Evolutionary conservation across 2,329 filamentous ascomycete species (phyloP), one percentile per base, ranked within the genome.

Genomic region (Scytalidium sp.): DNA sequence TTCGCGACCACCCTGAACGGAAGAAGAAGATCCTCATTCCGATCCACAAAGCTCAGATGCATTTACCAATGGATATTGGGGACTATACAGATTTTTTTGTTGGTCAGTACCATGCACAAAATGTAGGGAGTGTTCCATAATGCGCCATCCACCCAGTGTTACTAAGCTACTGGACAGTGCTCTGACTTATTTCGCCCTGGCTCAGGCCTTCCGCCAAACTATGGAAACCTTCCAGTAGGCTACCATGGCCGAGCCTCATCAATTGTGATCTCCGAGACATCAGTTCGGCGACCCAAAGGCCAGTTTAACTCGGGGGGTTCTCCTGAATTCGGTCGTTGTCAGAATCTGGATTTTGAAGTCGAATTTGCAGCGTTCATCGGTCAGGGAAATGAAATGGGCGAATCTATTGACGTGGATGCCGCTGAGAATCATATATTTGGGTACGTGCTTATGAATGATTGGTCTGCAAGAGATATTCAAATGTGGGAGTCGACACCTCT

Each of bases 381-480:
- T 65, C 80, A 71, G 43, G 72, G 76, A 1, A 91, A 88, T 60
- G 67, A 75, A 1, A 73, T 90, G 61, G 88, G 88, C 6, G 70
- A 78, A 47, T 78, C 83, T 0, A 75, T 94, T 17, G 68, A 74
- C 1, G 78, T 92, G 19, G 71, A 85, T 13, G 47, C 58, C 41
- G 89, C 89, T 0, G 82, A 85, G 47, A 79, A 88, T 17, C 76
- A 84, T 60, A 76, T 95, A 21, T 94, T 94, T 62, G 90, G 90
- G 11, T 76, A 90, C 21, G 89, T 94, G 0, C 69, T 95, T 50
- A 80, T 95, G 75, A 95, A 95, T 59, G 90, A 95, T 68, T 95
- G 90, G 90, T 90, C 85, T 47, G 89, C 89, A 4, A 75, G 89
- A 55, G 89, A 94, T 59, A 85, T 94, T 45, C 90, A 95, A 64